Evolutionary conservation across 768 basidiomycete genomes (phyloP).

Genomic region (Pisolithus sp.): DNA sequence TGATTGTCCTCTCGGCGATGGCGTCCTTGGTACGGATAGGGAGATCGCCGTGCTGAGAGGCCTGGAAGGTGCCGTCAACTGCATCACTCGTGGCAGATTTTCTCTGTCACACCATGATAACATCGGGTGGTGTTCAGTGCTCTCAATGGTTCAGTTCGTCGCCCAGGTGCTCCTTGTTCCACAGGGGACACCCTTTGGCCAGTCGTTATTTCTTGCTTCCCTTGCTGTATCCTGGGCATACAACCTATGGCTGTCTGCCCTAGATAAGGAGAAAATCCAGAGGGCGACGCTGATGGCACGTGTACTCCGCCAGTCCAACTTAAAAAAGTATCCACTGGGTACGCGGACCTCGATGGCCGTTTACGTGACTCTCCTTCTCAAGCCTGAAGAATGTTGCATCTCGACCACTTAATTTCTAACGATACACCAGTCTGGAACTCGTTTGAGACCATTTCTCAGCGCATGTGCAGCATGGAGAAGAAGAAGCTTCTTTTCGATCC

Average conservation of each 20-base stretch:
- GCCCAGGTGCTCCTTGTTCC: slow-evolving; percentile 28
- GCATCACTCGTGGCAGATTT: slow-evolving; percentile 23
- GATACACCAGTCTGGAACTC: slow-evolving; percentile 3
- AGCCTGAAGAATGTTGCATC: background rate
- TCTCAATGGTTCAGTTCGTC: slow-evolving; percentile 25
- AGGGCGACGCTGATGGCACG: slow-evolving; percentile 12
- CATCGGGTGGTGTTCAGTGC: slow-evolving; percentile 16
- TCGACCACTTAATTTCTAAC: slow-evolving; percentile 7
- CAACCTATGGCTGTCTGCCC: slow-evolving; percentile 22
- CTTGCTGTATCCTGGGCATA: slow-evolving; percentile 26
- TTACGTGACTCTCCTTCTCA: slow-evolving; percentile 14
- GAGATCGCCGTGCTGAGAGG: slow-evolving; percentile 27
- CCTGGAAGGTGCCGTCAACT: slow-evolving; percentile 16
- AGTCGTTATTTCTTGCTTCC: slow-evolving; percentile 26
- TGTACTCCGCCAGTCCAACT: slow-evolving; percentile 8
- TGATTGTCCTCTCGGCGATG: slow-evolving; percentile 24
- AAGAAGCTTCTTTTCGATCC: background rate
- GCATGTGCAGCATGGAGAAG: background rate
- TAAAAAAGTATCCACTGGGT: slow-evolving; percentile 9
- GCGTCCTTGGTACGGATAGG: slow-evolving; percentile 16
- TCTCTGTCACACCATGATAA: slow-evolving; percentile 1
- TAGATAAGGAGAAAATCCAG: slow-evolving; percentile 27
- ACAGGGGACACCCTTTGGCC: slow-evolving; percentile 26
- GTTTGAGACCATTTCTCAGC: background rate
- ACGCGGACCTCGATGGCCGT: slow-evolving; percentile 16